Evolutionary conservation across 768 basidiomycete genomes (phyloP), one percentile per base, ranked within the genome.

Genomic region (Sporobolomyces roseus): DNA sequence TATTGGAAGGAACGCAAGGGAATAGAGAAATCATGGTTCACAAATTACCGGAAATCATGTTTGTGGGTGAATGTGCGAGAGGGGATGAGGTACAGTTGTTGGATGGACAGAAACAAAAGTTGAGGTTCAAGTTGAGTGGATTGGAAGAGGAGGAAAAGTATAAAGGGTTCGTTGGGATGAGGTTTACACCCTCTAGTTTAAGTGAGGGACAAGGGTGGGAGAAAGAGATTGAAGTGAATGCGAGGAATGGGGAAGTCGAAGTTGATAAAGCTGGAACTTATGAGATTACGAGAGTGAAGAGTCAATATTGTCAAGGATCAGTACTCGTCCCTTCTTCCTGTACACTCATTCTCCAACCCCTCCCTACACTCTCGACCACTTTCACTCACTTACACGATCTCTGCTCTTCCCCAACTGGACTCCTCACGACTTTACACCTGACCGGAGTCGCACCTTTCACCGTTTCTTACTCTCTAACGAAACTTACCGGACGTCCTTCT

Each of bases 391-490:
- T 70, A 16, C 48, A 52, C 54, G 72, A 73, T 50, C 65, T 64
- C 41, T 73, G 72, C 65, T 48, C 43, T n/a, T 48, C 72, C 21
- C 65, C 69, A 36, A 64, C 49, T 33, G 72, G 72, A 48, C 41
- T 61, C 16, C 10, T 64, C 45, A 48, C 65, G 5, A 61, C 64
- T 4, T 62, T 73, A 14, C 68, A 69, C 53, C 36, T 73, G 32
- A 70, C 68, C 19, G 72, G 72, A 46, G 63, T 63, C 0, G 53
- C 72, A 14, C 72, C 72, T 25, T 73, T 66, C 58, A 50, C 35
- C 59, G 65, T 73, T 21, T 53, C 59, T 38, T 73, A 73, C 68
- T 36, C 38, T n/a, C 30, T 73, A 23, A 56, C 65, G 1, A 36
- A 54, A n/a, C 51, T 43, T 25, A 41, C 43, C 6, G 43, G 45